These are phyloP conservation scores for Fusarium bactridioides DNA, from an alignment of 2,329 filamentous ascomycete species.

Conservation along the genomic window DNA sequence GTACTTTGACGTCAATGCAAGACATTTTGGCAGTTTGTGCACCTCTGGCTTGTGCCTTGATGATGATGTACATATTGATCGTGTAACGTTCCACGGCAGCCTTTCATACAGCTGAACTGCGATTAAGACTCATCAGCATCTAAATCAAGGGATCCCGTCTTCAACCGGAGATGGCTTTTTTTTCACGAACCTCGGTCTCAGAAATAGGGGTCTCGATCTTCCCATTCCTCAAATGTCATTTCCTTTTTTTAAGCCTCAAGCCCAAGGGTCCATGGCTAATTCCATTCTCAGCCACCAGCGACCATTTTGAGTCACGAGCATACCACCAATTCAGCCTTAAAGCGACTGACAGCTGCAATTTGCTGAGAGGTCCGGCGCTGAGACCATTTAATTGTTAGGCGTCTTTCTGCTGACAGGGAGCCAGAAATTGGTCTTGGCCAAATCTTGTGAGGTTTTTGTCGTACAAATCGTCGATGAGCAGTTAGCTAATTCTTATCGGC, in stretches of 20 bases:
- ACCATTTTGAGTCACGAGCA: slow-evolving; percentile 1
- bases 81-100: slow-evolving; percentile 2
- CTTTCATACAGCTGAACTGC: background rate
- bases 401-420: background rate
- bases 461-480: background rate
- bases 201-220: slow-evolving; percentile 1
- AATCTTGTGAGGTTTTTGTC: background rate
- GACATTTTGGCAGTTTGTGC: background rate
- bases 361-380: background rate
- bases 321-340: slow-evolving; percentile 14
- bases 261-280: slow-evolving; percentile 18
- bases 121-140: background rate
- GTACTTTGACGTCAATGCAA: background rate
- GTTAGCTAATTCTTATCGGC: background rate
- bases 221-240: background rate
- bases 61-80: background rate
- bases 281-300: background rate
- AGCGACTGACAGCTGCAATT: background rate
- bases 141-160: background rate
- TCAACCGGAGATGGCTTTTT: background rate
- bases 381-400: background rate
- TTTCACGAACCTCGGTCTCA: background rate
- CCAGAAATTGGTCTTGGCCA: background rate
- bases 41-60: background rate
- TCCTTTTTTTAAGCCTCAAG: slow-evolving; percentile 15